Conservation (phyloP, 495 filamentous ascomycete genomes). For the Annulohypoxylon moriforme region DNA sequence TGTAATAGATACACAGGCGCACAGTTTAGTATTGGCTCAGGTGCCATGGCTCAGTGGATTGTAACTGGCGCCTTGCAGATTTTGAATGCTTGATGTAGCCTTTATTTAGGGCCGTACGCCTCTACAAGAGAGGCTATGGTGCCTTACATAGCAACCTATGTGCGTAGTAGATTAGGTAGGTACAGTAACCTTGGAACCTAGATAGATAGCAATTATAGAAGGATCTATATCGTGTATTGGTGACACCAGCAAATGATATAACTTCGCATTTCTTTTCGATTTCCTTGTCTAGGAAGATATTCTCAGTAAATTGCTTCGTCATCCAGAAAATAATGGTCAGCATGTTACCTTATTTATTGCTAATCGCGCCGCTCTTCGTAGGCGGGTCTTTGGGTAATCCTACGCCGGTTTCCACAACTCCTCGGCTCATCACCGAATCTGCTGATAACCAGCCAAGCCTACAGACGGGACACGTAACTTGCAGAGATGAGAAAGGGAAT, state of each 20-base stretch:
- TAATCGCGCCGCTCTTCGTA: neutral
- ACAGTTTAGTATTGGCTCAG: neutral
- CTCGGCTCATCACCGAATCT: neutral
- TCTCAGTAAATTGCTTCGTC: neutral
- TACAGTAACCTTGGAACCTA: too few relatives aligned
- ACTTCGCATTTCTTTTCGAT: neutral
- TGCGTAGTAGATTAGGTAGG: too few relatives aligned
- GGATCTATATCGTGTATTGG: neutral
- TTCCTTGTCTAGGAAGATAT: neutral
- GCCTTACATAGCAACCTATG: neutral
- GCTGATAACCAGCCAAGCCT: neutral
- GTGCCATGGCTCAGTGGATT: neutral
- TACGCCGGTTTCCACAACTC: neutral
- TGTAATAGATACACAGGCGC: neutral
- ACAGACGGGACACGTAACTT: neutral
- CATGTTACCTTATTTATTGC: neutral
- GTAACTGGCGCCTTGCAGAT: neutral
- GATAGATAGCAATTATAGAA: neutral
- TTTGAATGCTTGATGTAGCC: neutral
- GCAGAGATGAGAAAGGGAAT: neutral
- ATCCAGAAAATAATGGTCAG: neutral
- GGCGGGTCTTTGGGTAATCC: neutral
- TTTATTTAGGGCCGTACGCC: neutral
- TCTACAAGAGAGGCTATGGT: neutral
- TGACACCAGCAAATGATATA: conserved; percentile 2